Evolutionary conservation across 1,284 basidiomycete species (phyloP), one percentile per base, ranked within the genome.

Genomic region (Rhodotorula mucilaginosa): DNA sequence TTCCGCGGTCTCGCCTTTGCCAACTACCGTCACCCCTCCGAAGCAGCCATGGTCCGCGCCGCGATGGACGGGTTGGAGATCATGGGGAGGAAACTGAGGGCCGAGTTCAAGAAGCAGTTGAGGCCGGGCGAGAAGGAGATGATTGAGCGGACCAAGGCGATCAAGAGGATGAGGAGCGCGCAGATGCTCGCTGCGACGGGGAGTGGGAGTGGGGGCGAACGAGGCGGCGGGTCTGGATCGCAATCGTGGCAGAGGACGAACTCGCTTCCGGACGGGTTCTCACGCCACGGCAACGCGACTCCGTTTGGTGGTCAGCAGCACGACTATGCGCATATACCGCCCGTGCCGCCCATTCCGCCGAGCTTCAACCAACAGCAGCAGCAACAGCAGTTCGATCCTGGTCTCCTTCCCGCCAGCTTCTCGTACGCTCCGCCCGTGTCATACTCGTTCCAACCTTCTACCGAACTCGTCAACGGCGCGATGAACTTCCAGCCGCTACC

Each of bases 61-160:
- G 63, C 63, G 6, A 64, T 64, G 63, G 63, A 64, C 54, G 63
- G 63, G 0, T 46, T 64, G 26, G 94, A 96, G 79, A 91, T 93
- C 8, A 95, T 97, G 70, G 96, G 97, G n/a, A 90, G 96, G 78
- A 99, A 98, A 83, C 86, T 99, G 59, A 90, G 97, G 49, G 96
- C 98, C 70, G 96, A 99, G 83, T 99, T 98, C 86, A 99, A 99
- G 85, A 98, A 98, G 83, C 97, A 98, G 15, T 85, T 99, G 26
- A 96, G 98, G 81, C 94, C 94, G 2, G 96, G 97, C 60, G 97
- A 99, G 83, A 99, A 99, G 84, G 97, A 99, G 81, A 88, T 93
- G 69, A 99, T 99, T 80, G 96, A 99, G 82, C 87, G 97, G 74
- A 97, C 99, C 84, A 99, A 99, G 84, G 97, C 97, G 3, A 89